Evolutionary conservation across 2,329 filamentous ascomycete species (phyloP).

Genomic region (Penicillium freii): DNA sequence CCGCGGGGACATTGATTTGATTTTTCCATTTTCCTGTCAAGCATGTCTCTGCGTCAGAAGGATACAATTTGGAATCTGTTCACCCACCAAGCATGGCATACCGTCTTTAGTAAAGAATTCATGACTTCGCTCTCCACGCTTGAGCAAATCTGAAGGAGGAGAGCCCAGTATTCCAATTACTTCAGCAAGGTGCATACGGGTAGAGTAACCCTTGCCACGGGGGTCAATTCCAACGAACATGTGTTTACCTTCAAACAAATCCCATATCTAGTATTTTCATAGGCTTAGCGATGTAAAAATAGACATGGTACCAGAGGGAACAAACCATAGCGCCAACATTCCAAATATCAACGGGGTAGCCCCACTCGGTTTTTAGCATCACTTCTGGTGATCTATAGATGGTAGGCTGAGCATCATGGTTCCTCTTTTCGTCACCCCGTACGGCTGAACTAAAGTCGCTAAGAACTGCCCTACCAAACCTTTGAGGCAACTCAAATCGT

Average conservation of each 20-base stretch:
- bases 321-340: constrained; percentile 51
- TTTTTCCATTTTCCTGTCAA: constrained; percentile 13
- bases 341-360: constrained; percentile 52
- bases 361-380: constrained; percentile 48
- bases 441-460: constrained; percentile 42
- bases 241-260: constrained; percentile 46
- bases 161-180: constrained; percentile 46
- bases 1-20: constrained; percentile 3
- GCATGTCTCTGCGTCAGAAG: background rate
- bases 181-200: constrained; percentile 47
- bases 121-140: constrained; percentile 31
- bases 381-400: constrained; percentile 43
- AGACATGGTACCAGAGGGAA: background rate
- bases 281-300: background rate
- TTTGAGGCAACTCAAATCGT: background rate
- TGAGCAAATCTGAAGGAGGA: constrained; percentile 40
- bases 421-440: constrained; percentile 36
- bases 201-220: constrained; percentile 35
- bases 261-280: constrained; percentile 43
- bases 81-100: constrained; percentile 14
- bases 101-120: constrained; percentile 46
- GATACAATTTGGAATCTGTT: background rate
- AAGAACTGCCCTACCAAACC: constrained; percentile 26
- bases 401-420: constrained; percentile 47
- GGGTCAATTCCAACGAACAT: constrained; percentile 33